Evolutionary conservation across 2,329 filamentous ascomycete species (phyloP).

Genomic region (Aureobasidium sp.): DNA sequence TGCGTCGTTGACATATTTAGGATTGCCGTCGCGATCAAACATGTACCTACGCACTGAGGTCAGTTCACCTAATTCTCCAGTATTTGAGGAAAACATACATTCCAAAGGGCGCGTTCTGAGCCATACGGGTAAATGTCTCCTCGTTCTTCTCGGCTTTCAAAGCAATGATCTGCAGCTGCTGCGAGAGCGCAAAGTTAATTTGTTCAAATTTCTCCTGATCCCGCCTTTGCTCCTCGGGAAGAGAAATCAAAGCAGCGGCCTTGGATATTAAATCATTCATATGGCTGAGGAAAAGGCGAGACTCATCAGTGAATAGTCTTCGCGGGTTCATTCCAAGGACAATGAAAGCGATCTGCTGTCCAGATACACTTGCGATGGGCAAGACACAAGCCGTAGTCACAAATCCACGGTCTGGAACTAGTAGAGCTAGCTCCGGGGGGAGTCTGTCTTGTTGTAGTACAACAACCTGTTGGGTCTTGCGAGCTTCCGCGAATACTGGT

Average conservation of each 20-base stretch:
- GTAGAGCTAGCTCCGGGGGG: constrained; percentile 8
- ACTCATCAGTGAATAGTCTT: constrained; percentile 28
- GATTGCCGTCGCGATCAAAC: constrained; percentile 21
- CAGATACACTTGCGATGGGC: constrained; percentile 20
- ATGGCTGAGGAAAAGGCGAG: constrained; percentile 29
- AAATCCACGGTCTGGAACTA: constrained; percentile 2
- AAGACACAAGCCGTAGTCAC: constrained; percentile 13
- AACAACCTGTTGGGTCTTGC: constrained; percentile 9
- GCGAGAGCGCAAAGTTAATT: constrained; percentile 29
- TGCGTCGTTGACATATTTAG: constrained; percentile 32
- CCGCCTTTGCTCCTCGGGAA: constrained; percentile 9
- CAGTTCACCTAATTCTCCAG: not conserved
- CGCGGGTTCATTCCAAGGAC: constrained; percentile 32
- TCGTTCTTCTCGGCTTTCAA: constrained; percentile 28
- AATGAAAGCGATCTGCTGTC: constrained; percentile 30
- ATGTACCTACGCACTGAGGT: not conserved
- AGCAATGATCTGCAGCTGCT: constrained; percentile 24
- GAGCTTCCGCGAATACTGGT: constrained; percentile 9
- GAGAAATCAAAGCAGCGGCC: constrained; percentile 28
- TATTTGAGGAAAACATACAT: constrained; percentile 28
- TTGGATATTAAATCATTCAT: constrained; percentile 29
- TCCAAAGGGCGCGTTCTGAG: constrained; percentile 29
- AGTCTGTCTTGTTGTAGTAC: constrained; percentile 3
- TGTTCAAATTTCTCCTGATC: constrained; percentile 27
- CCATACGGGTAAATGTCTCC: constrained; percentile 32